Evolutionary conservation across 2,329 filamentous ascomycete genomes (phyloP).

Genomic region (Aaosphaeria pasadenensis): DNA sequence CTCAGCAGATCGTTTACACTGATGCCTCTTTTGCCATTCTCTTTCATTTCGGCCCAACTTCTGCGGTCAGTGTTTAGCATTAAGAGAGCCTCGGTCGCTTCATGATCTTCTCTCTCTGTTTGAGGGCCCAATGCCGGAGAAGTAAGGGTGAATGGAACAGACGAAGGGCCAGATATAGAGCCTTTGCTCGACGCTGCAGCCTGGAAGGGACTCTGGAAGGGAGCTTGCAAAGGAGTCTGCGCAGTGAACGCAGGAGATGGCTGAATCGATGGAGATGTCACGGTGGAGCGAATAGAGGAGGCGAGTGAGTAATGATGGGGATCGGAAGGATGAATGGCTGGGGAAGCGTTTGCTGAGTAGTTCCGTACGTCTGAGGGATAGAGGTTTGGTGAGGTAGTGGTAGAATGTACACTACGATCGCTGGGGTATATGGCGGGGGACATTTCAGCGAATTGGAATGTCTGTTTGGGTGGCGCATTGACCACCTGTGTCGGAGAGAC

Average conservation of each 20-base stretch:
- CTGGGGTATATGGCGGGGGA: constrained; percentile 37
- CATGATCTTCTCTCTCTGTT: constrained; percentile 53
- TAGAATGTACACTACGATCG: constrained; percentile 35
- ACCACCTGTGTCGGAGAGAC: constrained; percentile 24
- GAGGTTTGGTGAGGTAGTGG: constrained; percentile 40
- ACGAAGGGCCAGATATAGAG: constrained; percentile 21
- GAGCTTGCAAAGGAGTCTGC: constrained; percentile 27
- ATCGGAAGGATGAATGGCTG: constrained; percentile 19
- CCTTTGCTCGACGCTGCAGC: constrained; percentile 21
- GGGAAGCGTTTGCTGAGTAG: constrained; percentile 44
- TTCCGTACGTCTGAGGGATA: constrained; percentile 45
- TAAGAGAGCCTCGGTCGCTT: constrained; percentile 79
- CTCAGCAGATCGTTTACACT: constrained; percentile 47
- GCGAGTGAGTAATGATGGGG: constrained; percentile 41
- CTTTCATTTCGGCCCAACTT: constrained; percentile 30
- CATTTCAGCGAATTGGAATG: constrained; percentile 23
- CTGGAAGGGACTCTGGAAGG: constrained; percentile 31
- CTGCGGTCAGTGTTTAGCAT: constrained; percentile 83
- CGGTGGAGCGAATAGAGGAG: constrained; percentile 37
- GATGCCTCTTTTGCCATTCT: constrained; percentile 37
- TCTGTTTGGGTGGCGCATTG: constrained; percentile 10
- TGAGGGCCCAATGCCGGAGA: constrained; percentile 36
- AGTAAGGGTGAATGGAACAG: constrained; percentile 28
- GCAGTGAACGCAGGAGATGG: constrained; percentile 42
- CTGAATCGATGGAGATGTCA: constrained; percentile 32